Base-by-base conservation (phyloP, 768 basidiomycete genomes). In the Boletus speciosus region DNA sequence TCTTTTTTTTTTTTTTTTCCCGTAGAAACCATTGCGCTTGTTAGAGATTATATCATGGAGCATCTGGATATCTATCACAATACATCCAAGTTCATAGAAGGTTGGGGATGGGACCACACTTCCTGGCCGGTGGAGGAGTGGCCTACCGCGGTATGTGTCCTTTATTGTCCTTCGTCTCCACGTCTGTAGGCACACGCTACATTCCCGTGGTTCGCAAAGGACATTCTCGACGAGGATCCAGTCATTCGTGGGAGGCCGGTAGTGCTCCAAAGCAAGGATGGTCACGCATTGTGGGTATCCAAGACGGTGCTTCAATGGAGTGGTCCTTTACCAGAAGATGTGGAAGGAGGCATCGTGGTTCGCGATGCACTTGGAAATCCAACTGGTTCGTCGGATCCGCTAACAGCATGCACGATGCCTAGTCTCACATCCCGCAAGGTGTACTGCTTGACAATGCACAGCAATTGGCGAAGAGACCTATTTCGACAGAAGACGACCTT, bases 101-200 rank as follows among this genome's bases (percentile, higher is more conserved):
- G 92, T 3, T 83, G 88, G 66, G 94, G 93, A 1, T 96, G 94
- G 93, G 90, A 96, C 67, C 94, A 96, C 69, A 95, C 91, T 1
- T 71, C 78, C 49, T 90, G 88, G 88, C 73, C 78, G 8, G 66
- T 66, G 19, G 68, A 74, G 31, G 71, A 73, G 21, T 92, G 85
- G 78, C 91, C 91, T 7, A 82, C 80, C 41, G 79, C 84, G 54
- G 91, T 90, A 62, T 53, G 81, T 74, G 21, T 23, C n/a, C 36
- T 45, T 6, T 14, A 14, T 16, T 46, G 19, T 25, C 41, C 44
- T 41, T 10, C 31, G 15, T 10, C 7, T 14, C n/a, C 31, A 38
- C 42, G 43, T 35, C 36, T 23, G 19, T 48, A 43, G 44, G 42
- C 57, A 16, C 46, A 36, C 14, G 32, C 14, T 46, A 27, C n/a